Evolutionary conservation across 2,329 filamentous ascomycete species (phyloP).

Genomic region (Rhinocladiella mackenziei): DNA sequence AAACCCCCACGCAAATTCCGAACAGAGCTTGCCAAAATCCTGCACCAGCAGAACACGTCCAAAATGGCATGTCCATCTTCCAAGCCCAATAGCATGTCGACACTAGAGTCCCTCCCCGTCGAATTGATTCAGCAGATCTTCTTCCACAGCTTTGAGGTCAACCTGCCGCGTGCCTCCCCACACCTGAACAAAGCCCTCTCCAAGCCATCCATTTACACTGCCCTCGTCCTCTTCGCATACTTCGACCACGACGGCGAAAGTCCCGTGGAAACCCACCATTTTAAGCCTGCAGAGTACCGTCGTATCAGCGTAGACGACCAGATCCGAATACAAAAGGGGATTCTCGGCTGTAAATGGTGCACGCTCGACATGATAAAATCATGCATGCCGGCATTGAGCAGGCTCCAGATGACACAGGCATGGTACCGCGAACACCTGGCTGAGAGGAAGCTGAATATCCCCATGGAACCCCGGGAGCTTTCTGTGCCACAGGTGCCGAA

Average conservation of each 20-base stretch:
- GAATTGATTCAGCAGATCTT: constrained; percentile 50
- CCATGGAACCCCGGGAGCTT: background rate
- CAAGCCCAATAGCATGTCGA: constrained; percentile 26
- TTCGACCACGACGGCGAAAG: constrained; percentile 38
- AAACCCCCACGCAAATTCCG: constrained; percentile 12
- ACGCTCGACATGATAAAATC: constrained; percentile 35
- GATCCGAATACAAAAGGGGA: constrained; percentile 33
- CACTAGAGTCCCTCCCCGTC: constrained; percentile 45
- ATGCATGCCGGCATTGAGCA: constrained; percentile 36
- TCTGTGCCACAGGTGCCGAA: background rate
- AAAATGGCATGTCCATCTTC: background rate
- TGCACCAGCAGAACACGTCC: constrained; percentile 4
- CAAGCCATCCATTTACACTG: constrained; percentile 39
- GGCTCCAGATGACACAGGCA: constrained; percentile 34
- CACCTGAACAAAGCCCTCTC: constrained; percentile 40
- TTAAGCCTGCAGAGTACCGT: constrained; percentile 38
- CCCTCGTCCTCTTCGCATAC: constrained; percentile 41
- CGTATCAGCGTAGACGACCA: constrained; percentile 32
- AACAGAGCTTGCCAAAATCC: constrained; percentile 10
- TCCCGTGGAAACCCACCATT: constrained; percentile 35
- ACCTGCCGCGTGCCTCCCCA: constrained; percentile 42
- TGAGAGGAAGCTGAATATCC: background rate
- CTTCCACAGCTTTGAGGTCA: constrained; percentile 44
- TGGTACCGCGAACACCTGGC: constrained; percentile 31
- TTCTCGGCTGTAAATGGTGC: constrained; percentile 41